A percentile compares a stretch with the other conserved stretches of the same genome.
Evolutionary conservation across 768 basidiomycete species (phyloP).

Genomic region (Suillus lakei): DNA sequence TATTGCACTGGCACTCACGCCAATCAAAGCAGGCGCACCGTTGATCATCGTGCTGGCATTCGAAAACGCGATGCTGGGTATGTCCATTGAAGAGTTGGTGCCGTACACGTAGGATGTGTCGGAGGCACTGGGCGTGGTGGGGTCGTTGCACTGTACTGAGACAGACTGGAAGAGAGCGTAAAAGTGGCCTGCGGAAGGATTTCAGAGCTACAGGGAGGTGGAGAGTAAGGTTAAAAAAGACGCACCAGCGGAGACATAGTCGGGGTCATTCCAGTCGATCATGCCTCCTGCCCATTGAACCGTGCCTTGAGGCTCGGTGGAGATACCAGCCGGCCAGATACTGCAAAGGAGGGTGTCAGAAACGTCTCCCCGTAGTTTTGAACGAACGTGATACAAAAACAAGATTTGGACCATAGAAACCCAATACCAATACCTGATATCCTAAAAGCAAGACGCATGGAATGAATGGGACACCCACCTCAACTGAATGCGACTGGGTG

Average conservation of each 20-base stretch:
- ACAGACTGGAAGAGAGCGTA: conserved; percentile 67
- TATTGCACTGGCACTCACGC: conserved; percentile 14
- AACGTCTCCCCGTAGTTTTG: background rate
- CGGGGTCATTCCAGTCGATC: conserved; percentile 82
- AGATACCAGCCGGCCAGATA: conserved; percentile 84
- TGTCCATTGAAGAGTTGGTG: conserved; percentile 53
- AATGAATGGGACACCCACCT: conserved; percentile 49
- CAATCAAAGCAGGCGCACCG: conserved; percentile 30
- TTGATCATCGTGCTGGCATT: conserved; percentile 61
- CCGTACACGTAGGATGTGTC: conserved; percentile 70
- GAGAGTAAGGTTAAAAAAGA: background rate
- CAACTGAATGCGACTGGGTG: conserved; percentile 81
- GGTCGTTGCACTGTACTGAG: conserved; percentile 65
- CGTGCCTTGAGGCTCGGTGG: conserved; percentile 64
- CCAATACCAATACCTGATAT: background rate
- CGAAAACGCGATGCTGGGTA: conserved; percentile 59
- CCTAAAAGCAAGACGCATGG: background rate
- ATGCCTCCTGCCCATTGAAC: conserved; percentile 81
- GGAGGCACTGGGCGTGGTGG: conserved; percentile 44
- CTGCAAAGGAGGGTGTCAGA: conserved; percentile 30
- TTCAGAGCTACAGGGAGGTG: conserved; percentile 1
- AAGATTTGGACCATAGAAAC: background rate
- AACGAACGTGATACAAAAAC: conserved; percentile 7
- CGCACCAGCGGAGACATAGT: conserved; percentile 69
- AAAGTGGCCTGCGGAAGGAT: conserved; percentile 60